phyloP scores from a whole-genome alignment of 2,329 filamentous ascomycete genomes.

The Aspergillus pseudoterreus region DNA sequence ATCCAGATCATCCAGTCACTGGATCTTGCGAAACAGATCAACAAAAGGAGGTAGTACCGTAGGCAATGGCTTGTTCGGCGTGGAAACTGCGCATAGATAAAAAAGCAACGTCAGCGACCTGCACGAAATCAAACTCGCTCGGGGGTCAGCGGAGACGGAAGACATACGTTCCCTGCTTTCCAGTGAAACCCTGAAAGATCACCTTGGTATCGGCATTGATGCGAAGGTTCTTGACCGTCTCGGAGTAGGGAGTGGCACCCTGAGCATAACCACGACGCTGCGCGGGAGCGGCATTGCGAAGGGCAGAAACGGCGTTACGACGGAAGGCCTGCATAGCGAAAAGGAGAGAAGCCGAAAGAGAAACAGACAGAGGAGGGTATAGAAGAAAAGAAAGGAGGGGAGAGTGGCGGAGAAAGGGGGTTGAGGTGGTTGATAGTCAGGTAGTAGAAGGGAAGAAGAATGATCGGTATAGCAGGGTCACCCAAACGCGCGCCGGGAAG shows the following conservation, averaged over 20 bases:
- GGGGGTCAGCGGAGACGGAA: neutral
- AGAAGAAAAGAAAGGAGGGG: conserved; percentile 15
- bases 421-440: conserved; percentile 11
- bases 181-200: conserved; percentile 94
- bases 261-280: conserved; percentile 74
- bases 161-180: conserved; percentile 89
- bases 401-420: conserved; percentile 14
- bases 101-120: conserved; percentile 29
- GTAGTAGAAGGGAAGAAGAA: conserved; percentile 14
- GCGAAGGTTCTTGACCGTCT: conserved; percentile 80
- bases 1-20: conserved; percentile 4
- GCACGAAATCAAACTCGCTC: neutral
- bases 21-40: conserved; percentile 5
- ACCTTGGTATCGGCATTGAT: conserved; percentile 94
- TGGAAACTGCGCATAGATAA: conserved; percentile 68
- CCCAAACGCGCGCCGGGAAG: conserved; percentile 25
- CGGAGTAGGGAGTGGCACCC: conserved; percentile 63
- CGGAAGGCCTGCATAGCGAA: conserved; percentile 75
- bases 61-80: conserved; percentile 95
- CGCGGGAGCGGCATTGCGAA: conserved; percentile 58
- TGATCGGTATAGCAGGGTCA: conserved; percentile 16
- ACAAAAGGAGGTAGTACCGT: conserved; percentile 60
- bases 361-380: conserved; percentile 13
- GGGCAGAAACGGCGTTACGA: conserved; percentile 66
- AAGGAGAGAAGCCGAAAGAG: conserved; percentile 15